phyloP scores from a whole-genome alignment of 164 flowering plant genomes.

The Sedum album region DNA sequence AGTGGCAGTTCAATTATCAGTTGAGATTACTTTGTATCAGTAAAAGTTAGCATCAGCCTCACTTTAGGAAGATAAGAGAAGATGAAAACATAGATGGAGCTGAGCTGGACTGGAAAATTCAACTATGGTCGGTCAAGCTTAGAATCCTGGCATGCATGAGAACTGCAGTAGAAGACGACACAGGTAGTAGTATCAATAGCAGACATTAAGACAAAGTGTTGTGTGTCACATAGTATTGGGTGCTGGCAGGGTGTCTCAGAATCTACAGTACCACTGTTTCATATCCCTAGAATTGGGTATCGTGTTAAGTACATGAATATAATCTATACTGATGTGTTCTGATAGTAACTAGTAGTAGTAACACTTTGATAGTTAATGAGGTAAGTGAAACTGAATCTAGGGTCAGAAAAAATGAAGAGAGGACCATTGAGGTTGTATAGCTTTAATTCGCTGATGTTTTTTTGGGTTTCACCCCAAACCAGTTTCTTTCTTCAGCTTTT shows the following conservation, averaged over 20 bases:
- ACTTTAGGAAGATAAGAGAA: background rate
- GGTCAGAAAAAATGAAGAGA: background rate
- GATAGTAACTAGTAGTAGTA: background rate
- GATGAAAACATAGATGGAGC: slow-evolving; percentile 5
- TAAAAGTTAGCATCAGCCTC: slow-evolving; percentile 1
- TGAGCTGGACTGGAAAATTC: slow-evolving; percentile 13
- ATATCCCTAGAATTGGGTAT: slow-evolving; percentile 7
- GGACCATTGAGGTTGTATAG: slow-evolving; percentile 4
- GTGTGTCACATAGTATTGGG: slow-evolving; percentile 1
- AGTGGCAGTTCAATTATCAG: slow-evolving; percentile 6
- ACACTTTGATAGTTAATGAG: background rate
- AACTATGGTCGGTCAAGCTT: slow-evolving; percentile 11
- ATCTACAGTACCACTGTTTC: slow-evolving; percentile 4
- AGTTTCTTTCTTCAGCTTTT: slow-evolving; percentile 9
- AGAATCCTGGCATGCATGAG: slow-evolving; percentile 9
- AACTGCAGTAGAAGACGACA: slow-evolving; percentile 5
- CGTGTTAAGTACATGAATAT: background rate
- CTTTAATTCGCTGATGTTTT: slow-evolving; percentile 3
- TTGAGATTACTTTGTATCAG: slow-evolving; percentile 1
- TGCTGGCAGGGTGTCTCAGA: background rate
- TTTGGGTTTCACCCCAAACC: slow-evolving; percentile 8
- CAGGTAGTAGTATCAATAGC: slow-evolving; percentile 2
- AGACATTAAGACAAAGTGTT: slow-evolving; percentile 8
- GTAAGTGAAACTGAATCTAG: slow-evolving; percentile 8
- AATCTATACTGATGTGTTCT: background rate